Base-by-base conservation (phyloP, 495 filamentous ascomycete genomes). In the Aspergillus indologenus region DNA sequence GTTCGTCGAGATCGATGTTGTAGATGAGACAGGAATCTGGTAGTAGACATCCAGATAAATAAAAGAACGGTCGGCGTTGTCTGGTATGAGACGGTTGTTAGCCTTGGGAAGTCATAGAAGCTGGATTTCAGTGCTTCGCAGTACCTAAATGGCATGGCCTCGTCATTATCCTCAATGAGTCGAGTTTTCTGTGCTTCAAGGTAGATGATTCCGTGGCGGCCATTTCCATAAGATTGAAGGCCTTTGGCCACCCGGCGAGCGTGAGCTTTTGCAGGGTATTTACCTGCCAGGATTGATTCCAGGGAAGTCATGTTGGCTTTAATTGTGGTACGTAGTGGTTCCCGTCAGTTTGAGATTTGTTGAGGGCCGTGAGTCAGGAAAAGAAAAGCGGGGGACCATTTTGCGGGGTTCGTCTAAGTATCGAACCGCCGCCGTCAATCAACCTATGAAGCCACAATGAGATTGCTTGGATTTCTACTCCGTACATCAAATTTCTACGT, bases 191-290 rank as follows among this genome's bases (percentile, higher is more conserved):
- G 87, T 45, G 86, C 89, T 79, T 98, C 92, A 52, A 98, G 83
- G 71, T 96, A 98, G 45, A 98, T 81, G 21, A 71, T 62, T 17
- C 74, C 75, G 34, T 64, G 60, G 19, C 62, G 65, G 44, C 68
- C 65, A 58, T 76, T 57, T 11, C 66, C 69, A 49, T 64, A 66
- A 43, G 70, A 53, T 53, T 71, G 58, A 15, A 98, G 87, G 65
- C 85, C 86, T 54, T 90, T 84, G 17, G 83, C 87, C n/a, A 97
- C 92, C 63, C 85, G 85, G 62, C 84, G 81, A 44, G 89, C 90
- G 73, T 98, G 94, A 21, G 81, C 81, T 74, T 97, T 98, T 45
- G 91, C 95, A n/a, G 94, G 95, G 71, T 98, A 98, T 73, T 96
- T 96, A 49, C 85, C 87, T 60, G 78, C 68, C 18, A 87, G 70